Base-by-base conservation (phyloP, 2,329 filamentous ascomycete species). In the Ascochyta pisi region DNA sequence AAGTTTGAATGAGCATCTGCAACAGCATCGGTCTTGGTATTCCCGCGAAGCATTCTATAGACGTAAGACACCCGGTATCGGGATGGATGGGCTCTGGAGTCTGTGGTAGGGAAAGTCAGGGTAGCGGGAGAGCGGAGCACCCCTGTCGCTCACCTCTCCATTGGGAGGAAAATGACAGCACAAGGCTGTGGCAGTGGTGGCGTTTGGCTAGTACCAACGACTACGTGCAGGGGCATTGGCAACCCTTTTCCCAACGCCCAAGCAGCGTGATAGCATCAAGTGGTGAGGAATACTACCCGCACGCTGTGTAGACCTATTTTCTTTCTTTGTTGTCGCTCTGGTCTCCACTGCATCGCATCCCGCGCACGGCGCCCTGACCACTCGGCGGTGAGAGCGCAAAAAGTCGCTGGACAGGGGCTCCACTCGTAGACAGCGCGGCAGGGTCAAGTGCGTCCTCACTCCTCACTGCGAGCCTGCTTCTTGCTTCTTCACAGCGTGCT, bases 1-100 rank as follows among this genome's bases (percentile, higher is more conserved):
- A 70, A 65, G 61, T 67, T 70, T 33, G 33, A 42, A 3, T 51
- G 47, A 56, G 38, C 15, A 26, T 29, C 3, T 38, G 48, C 48
- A 19, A 12, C 10, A 31, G 16, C 33, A 31, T 23, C n/a, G 33
- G 5, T n/a, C 48, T 43, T 16, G 26, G 40, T n/a, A 23, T 40
- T 33, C 33, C 19, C 13, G 23, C 38, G 24, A 26, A 39, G 34
- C 26, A 31, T 41, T 49, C 16, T n/a, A 23, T 46, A 45, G 45
- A 46, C 52, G 35, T 29, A 40, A 45, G 41, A 37, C 4, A 29
- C 9, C 34, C 52, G 52, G 40, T 37, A 50, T 49, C 33, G 51
- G 50, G 44, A 26, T 27, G 42, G 38, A 33, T 2, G 19, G 19
- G 19, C 19, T 19, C 19, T 19, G 19, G 19, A 19, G 19, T 31